These are phyloP conservation scores for Penicillium silybi DNA, from an alignment of 495 filamentous ascomycete species.

Conservation along the genomic window DNA sequence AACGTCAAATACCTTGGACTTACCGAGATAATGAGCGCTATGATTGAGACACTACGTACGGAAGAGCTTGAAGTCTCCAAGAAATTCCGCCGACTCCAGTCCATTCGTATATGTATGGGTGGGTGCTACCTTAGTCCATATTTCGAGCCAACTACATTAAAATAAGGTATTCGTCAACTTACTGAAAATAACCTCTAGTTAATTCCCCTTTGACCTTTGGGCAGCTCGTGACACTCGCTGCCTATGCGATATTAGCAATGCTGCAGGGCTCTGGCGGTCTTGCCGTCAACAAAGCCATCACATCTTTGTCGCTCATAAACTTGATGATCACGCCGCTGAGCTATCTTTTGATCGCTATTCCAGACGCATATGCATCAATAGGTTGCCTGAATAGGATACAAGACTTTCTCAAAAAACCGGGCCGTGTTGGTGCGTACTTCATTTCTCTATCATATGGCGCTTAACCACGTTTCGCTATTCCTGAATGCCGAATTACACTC, in stretches of 20 bases:
- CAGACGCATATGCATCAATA: slow-evolving; percentile 19
- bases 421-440: too few relatives aligned
- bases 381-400: slow-evolving; percentile 19
- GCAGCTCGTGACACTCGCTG: slow-evolving; percentile 16
- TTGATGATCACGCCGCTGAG: slow-evolving; percentile 16
- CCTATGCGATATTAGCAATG: slow-evolving; percentile 17
- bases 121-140: too few relatives aligned
- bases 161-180: too few relatives aligned
- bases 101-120: too few relatives aligned
- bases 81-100: too few relatives aligned
- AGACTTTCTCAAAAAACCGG: slow-evolving; percentile 16
- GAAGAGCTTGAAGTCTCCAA: too few relatives aligned
- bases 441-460: too few relatives aligned
- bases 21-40: slow-evolving; percentile 1
- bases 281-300: slow-evolving; percentile 14
- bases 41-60: too few relatives aligned
- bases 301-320: slow-evolving; percentile 15
- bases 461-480: too few relatives aligned
- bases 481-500: too few relatives aligned
- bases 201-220: not conserved
- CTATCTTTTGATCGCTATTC: slow-evolving; percentile 12
- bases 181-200: too few relatives aligned
- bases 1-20: slow-evolving; percentile 18
- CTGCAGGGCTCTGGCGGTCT: slow-evolving; percentile 13
- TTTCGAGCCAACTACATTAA: too few relatives aligned